Evolutionary conservation across 2,329 filamentous ascomycete species (phyloP).

Genomic region (Neocucurbitaria cava): DNA sequence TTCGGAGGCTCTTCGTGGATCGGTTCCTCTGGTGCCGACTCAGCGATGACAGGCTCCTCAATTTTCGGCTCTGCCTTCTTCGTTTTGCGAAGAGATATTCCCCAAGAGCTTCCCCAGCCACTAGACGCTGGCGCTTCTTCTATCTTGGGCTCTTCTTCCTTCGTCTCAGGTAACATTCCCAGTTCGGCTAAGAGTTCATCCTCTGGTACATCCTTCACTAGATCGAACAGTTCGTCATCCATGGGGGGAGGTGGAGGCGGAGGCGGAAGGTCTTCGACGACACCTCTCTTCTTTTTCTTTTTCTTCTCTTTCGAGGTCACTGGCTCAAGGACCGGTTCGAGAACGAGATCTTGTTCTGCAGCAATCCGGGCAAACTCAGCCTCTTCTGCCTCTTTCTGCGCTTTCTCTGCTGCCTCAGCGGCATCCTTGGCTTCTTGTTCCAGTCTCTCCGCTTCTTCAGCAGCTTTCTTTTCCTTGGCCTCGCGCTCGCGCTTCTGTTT

Average conservation of each 20-base stretch:
- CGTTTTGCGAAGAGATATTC: slow-evolving; percentile 53
- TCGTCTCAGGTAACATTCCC: too few species aligned
- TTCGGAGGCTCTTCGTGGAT: slow-evolving; percentile 36
- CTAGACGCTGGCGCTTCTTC: slow-evolving; percentile 32
- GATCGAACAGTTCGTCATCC: slow-evolving; percentile 42
- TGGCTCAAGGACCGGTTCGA: slow-evolving; percentile 22
- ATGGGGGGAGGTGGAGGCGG: slow-evolving; percentile 18
- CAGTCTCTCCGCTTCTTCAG: slow-evolving; percentile 40
- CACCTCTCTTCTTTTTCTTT: slow-evolving; percentile 44
- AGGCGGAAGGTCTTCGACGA: slow-evolving; percentile 23
- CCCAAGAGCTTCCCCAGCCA: slow-evolving; percentile 53
- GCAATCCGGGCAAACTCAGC: slow-evolving; percentile 44
- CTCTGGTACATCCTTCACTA: slow-evolving; percentile 43
- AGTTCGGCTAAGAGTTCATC: slow-evolving; percentile 45
- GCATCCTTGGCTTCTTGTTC: slow-evolving; percentile 33
- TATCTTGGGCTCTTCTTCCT: slow-evolving; percentile 40
- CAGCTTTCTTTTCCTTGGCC: slow-evolving; percentile 32
- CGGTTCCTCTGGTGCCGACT: slow-evolving; percentile 16
- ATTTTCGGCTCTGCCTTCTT: slow-evolving; percentile 53
- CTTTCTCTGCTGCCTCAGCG: slow-evolving; percentile 47
- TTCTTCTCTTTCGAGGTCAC: slow-evolving; percentile 42
- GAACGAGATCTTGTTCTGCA: slow-evolving; percentile 39
- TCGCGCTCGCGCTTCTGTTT: slow-evolving; percentile 41
- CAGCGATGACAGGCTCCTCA: slow-evolving; percentile 14
- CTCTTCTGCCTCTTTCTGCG: slow-evolving; percentile 32